Evolutionary conservation across 1,284 basidiomycete species (phyloP).

Genomic region (Stygiomarasmius scandens): DNA sequence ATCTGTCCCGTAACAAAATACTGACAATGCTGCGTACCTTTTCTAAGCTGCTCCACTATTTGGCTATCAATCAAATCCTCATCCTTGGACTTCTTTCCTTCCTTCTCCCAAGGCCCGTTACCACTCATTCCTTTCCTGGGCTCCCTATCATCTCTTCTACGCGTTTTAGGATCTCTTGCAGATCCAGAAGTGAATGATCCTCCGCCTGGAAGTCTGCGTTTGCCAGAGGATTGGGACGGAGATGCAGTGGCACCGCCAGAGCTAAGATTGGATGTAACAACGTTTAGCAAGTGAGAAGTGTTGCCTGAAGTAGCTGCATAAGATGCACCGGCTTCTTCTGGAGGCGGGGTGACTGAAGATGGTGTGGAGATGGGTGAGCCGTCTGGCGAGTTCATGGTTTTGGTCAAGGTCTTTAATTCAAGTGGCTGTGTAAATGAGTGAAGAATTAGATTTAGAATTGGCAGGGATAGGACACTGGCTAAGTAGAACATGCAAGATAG

Average conservation of each 20-base stretch:
- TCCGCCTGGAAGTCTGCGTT: background rate
- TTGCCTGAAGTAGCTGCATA: background rate
- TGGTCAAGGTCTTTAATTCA: background rate
- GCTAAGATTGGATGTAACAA: background rate
- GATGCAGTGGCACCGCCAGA: background rate
- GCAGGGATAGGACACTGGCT: background rate
- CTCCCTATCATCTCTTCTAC: background rate
- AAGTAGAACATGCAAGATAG: background rate
- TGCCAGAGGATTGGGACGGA: background rate
- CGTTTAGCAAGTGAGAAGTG: background rate
- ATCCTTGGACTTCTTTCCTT: background rate
- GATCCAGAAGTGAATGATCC: background rate
- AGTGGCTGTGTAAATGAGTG: background rate
- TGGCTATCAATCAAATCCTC: background rate
- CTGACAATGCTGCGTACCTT: background rate
- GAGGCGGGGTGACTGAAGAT: slow-evolving; percentile 39
- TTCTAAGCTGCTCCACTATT: background rate
- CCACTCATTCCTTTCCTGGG: background rate
- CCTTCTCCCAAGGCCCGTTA: background rate
- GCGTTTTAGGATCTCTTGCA: background rate
- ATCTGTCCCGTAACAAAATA: background rate
- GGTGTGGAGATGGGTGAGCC: slow-evolving; percentile 40
- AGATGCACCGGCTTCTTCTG: slow-evolving; percentile 32
- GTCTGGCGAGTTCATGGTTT: slow-evolving; percentile 40
- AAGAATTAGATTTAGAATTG: background rate